These are phyloP conservation scores for Nakazawaea holstii DNA, from an alignment of 805 yeast genomes.

Conservation along the genomic window DNA sequence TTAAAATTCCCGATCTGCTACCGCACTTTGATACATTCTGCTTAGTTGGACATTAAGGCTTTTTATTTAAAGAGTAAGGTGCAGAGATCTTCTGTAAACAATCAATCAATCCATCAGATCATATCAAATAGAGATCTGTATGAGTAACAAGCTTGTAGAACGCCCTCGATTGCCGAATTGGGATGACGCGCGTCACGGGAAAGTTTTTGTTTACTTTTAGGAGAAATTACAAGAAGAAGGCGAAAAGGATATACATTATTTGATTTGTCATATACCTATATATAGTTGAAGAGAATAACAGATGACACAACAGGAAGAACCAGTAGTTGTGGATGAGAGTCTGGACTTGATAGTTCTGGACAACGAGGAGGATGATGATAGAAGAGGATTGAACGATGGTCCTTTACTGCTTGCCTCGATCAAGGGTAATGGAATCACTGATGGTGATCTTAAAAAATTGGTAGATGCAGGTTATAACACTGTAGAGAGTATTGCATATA, in stretches of 20 bases:
- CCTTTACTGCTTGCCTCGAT: conserved; percentile 50
- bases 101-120: too few species aligned
- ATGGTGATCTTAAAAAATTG: conserved; percentile 73
- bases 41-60: too few species aligned
- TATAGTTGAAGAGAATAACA: not conserved
- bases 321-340: conserved; percentile 2
- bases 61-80: too few species aligned
- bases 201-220: conserved; percentile 6
- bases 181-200: conserved; percentile 3
- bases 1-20: too few species aligned
- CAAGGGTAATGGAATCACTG: conserved; percentile 76
- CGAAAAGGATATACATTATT: not conserved
- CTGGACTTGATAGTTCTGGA: conserved; percentile 1
- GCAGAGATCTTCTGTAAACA: not conserved
- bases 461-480: conserved; percentile 83
- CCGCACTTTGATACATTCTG: too few species aligned
- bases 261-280: not conserved
- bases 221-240: not conserved
- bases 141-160: too few species aligned
- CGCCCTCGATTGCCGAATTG: not conserved
- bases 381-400: conserved; percentile 33
- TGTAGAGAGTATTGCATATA: conserved; percentile 88
- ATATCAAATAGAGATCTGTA: too few species aligned
- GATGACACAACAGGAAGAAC: conserved; percentile 2
- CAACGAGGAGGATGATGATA: conserved; percentile 40